Conservation (phyloP, 2,329 filamentous ascomycete species). For the Falciphora oryzae region DNA sequence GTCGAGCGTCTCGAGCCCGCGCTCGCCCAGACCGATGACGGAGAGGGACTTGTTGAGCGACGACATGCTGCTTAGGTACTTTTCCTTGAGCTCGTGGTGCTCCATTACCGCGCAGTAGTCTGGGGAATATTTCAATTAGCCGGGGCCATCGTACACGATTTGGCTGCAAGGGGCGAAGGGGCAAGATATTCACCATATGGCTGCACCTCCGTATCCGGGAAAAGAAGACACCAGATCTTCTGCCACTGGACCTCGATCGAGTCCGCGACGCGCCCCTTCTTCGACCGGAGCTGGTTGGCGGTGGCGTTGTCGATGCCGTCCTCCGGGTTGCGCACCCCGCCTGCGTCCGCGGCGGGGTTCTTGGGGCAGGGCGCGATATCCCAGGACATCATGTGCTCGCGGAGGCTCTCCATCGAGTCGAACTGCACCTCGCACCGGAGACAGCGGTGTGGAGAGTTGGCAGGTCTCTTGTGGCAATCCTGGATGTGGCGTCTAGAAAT, state of each 20-base stretch:
- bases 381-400: constrained; percentile 8
- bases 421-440: constrained; percentile 11
- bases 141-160: no score
- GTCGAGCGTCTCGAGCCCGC: constrained; percentile 10
- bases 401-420: constrained; percentile 9
- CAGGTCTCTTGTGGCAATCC: constrained; percentile 11
- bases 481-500: constrained; percentile 11
- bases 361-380: constrained; percentile 5
- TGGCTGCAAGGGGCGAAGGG: no score
- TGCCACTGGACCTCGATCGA: constrained; percentile 13
- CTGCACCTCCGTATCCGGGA: constrained; percentile 9
- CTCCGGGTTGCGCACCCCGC: constrained; percentile 5
- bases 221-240: constrained; percentile 13
- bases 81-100: constrained; percentile 12
- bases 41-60: constrained; percentile 4
- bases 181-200: constrained; percentile 9
- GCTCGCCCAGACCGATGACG: constrained; percentile 5
- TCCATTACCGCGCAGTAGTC: constrained; percentile 13
- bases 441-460: constrained; percentile 8
- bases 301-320: constrained; percentile 11
- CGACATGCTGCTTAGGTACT: constrained; percentile 8
- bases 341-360: neutral
- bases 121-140: no score
- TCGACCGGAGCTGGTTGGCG: constrained; percentile 9
- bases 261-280: constrained; percentile 11